Percentiles rank a stretch among this genome's conserved stretches.
Evolutionary conservation across 305 asterid genomes (phyloP).

Genomic region (Fraxinus dipetala): DNA sequence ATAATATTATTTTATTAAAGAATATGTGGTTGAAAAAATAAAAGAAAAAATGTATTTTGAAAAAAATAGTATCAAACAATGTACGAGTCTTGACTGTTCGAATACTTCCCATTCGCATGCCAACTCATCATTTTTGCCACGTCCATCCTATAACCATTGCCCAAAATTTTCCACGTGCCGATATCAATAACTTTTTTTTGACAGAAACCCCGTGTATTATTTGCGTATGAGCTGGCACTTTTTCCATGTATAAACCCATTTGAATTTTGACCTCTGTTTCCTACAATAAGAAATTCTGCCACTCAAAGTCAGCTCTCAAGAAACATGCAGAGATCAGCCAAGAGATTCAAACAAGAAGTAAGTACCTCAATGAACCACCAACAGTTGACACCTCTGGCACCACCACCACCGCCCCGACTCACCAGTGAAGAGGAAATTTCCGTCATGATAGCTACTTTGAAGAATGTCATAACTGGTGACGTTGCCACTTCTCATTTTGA

Average conservation of each 20-base stretch:
- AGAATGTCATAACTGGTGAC: constrained; percentile 49
- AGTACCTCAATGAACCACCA: background rate
- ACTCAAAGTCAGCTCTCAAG: constrained; percentile 14
- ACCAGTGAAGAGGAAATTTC: constrained; percentile 54
- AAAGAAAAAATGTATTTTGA: too few relatives aligned
- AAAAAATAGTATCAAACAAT: too few relatives aligned
- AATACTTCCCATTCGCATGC: background rate
- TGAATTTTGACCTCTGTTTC: constrained; percentile 19
- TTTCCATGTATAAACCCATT: background rate
- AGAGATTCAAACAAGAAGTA: constrained; percentile 31
- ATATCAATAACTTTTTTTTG: background rate
- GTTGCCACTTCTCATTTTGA: constrained; percentile 11
- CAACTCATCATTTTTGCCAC: constrained; percentile 17
- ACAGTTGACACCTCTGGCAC: background rate
- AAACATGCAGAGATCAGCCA: constrained; percentile 52
- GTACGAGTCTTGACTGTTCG: too few relatives aligned
- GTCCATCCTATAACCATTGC: background rate
- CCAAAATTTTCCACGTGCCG: constrained; percentile 28
- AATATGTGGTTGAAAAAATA: too few relatives aligned
- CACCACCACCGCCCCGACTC: constrained; percentile 25
- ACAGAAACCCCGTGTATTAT: constrained; percentile 37
- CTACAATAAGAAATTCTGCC: background rate
- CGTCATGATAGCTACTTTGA: constrained; percentile 58
- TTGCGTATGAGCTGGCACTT: constrained; percentile 46
- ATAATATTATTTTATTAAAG: too few relatives aligned